Evolutionary conservation across 495 filamentous ascomycete species (phyloP), one percentile per base, ranked within the genome.

Genomic region (Trichodelitschia bisporula): DNA sequence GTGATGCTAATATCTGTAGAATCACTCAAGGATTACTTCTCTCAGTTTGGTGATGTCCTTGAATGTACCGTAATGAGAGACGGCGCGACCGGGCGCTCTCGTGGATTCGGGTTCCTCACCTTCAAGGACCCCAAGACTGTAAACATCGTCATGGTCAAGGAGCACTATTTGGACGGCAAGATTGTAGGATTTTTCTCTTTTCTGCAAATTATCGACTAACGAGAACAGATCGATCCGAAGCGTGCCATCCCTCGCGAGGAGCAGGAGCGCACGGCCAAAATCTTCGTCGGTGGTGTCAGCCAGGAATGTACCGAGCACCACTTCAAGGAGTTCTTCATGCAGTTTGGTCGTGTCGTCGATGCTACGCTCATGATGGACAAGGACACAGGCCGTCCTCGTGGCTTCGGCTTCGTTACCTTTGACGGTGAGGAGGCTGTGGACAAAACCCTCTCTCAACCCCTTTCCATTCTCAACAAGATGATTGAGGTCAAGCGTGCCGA

Each of bases 351-450:
- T 33, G 86, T 97, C 18, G 69, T 97, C 26, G 86, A 97, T 50
- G 86, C 86, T 8, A 97, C 86, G 1, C 64, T 97, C 13, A 97
- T 97, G 86, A 97, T 97, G 64, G 86, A 97, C 51, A 97, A 97
- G 52, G 86, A 97, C 45, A 95, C 86, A 4, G 83, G 83, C 19
- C 70, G 86, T 15, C 86, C 86, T 2, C 70, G 86, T 36, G 86
- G 86, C 6, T 97, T 97, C 43, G 86, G 86, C n/a, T 97, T 97
- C 43, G 86, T 97, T 23, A 97, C 86, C 0, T 97, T 97, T 38
- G 86, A 97, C 49, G 83, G 74, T 41, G 86, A 95, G 42, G 74
- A 75, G 13, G 89, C 89, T 27, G 86, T 97, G 17, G 86, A 97
- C 36, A 75, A 77, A 24, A 84, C 82, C 26, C 65, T 95, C 8